phyloP scores from a whole-genome alignment of 1,284 basidiomycete species.

The Phenoliferia sp. region DNA sequence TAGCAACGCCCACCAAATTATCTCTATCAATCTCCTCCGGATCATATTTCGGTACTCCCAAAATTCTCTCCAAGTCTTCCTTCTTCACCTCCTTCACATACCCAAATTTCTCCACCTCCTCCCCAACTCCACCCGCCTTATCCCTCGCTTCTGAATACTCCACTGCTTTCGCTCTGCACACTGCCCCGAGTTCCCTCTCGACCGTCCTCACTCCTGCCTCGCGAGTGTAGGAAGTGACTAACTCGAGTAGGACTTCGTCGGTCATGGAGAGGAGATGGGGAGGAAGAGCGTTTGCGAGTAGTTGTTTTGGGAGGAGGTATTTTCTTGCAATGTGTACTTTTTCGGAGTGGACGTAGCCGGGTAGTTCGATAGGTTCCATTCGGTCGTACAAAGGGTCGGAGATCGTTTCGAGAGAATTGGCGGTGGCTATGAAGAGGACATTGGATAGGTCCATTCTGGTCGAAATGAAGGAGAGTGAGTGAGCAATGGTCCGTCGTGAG shows the following conservation, averaged over 20 bases:
- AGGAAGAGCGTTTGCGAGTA: constrained; percentile 62
- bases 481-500: neutral
- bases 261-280: constrained; percentile 54
- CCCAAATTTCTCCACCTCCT: constrained; percentile 36
- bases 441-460: constrained; percentile 33
- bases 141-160: constrained; percentile 76
- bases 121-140: constrained; percentile 28
- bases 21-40: constrained; percentile 69
- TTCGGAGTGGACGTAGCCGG: constrained; percentile 46
- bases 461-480: neutral
- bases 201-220: constrained; percentile 90
- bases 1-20: constrained; percentile 66
- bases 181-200: constrained; percentile 77
- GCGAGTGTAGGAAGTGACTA: constrained; percentile 72
- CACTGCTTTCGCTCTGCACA: constrained; percentile 81
- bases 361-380: constrained; percentile 45
- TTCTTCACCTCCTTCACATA: constrained; percentile 65
- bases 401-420: constrained; percentile 47
- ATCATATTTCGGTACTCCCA: constrained; percentile 77
- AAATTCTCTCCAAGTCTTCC: constrained; percentile 72
- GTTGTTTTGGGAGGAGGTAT: constrained; percentile 76
- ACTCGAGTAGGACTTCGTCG: constrained; percentile 63
- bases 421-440: constrained; percentile 47
- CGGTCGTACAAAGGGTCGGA: constrained; percentile 45
- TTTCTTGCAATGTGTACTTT: constrained; percentile 46